phyloP scores from a whole-genome alignment of 768 basidiomycete species.

The Hortiboletus campestris region DNA sequence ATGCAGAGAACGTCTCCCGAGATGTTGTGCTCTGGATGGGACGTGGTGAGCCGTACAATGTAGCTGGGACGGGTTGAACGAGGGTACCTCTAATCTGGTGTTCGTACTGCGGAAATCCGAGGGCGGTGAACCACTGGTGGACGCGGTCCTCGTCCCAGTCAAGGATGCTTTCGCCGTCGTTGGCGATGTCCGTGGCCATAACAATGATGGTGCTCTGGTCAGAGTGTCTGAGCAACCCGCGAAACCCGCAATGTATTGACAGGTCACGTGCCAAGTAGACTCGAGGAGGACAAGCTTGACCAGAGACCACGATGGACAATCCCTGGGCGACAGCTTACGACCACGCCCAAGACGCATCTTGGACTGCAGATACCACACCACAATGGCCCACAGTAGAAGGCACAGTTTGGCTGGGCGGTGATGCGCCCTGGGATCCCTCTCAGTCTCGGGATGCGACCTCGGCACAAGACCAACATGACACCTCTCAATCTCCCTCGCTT shows the following conservation, averaged over 20 bases:
- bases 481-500: too few relatives aligned
- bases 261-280: too few relatives aligned
- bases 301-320: conserved; percentile 55
- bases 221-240: too few relatives aligned
- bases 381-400: conserved; percentile 19
- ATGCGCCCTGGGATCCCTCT: too few relatives aligned
- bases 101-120: conserved; percentile 88
- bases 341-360: background rate
- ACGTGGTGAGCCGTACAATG: conserved; percentile 1
- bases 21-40: conserved; percentile 75
- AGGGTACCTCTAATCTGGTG: conserved; percentile 68
- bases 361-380: background rate
- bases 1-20: conserved; percentile 86
- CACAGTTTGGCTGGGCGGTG: conserved; percentile 40
- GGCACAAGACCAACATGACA: background rate
- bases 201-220: too few relatives aligned
- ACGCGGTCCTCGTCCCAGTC: conserved; percentile 82
- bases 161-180: conserved; percentile 35
- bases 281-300: background rate
- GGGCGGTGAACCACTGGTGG: conserved; percentile 66
- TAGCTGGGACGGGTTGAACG: background rate
- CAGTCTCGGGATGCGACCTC: background rate
- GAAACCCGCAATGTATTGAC: too few relatives aligned
- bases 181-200: conserved; percentile 29
- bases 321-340: conserved; percentile 59